Conservation (phyloP, 106 monocot genomes). For the Narthecium ossifragum region DNA sequence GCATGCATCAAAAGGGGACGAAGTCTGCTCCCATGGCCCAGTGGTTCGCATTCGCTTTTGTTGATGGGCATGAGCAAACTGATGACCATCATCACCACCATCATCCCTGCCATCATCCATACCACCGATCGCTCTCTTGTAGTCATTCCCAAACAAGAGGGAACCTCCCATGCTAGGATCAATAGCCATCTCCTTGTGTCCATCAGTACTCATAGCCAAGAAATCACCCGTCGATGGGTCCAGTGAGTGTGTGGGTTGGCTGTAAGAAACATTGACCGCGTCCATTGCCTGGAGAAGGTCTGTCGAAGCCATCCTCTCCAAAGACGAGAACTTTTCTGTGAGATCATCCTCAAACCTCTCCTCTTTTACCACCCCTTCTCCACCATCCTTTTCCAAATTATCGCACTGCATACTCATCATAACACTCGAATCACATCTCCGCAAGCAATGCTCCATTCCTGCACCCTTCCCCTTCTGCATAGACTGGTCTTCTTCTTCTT, state of each 20-base stretch:
- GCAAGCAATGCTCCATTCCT: slow-evolving; percentile 4
- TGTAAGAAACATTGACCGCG: slow-evolving; percentile 27
- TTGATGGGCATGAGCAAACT: slow-evolving; percentile 25
- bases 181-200: slow-evolving; percentile 2
- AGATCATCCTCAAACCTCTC: slow-evolving; percentile 30
- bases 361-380: slow-evolving; percentile 22
- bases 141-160: slow-evolving; percentile 11
- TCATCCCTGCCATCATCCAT: slow-evolving; percentile 18
- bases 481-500: slow-evolving; percentile 5
- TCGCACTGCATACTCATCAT: slow-evolving; percentile 8
- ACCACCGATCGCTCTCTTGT: slow-evolving; percentile 13
- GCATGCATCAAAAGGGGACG: slow-evolving; percentile 22
- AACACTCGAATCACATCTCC: slow-evolving; percentile 16
- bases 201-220: slow-evolving; percentile 16
- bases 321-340: slow-evolving; percentile 31
- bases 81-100: slow-evolving; percentile 14
- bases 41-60: slow-evolving; percentile 33
- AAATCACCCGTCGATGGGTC: slow-evolving; percentile 33
- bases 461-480: slow-evolving; percentile 7
- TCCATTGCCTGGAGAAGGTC: slow-evolving; percentile 66
- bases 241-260: slow-evolving; percentile 27
- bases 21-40: slow-evolving; percentile 20
- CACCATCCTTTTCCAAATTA: slow-evolving; percentile 7
- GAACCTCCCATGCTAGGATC: slow-evolving; percentile 1
- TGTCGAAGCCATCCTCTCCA: slow-evolving; percentile 47